These are phyloP conservation scores for Axilococcus clingmanii DNA, from an alignment of 139 green algal species.

Conservation along the genomic window DNA sequence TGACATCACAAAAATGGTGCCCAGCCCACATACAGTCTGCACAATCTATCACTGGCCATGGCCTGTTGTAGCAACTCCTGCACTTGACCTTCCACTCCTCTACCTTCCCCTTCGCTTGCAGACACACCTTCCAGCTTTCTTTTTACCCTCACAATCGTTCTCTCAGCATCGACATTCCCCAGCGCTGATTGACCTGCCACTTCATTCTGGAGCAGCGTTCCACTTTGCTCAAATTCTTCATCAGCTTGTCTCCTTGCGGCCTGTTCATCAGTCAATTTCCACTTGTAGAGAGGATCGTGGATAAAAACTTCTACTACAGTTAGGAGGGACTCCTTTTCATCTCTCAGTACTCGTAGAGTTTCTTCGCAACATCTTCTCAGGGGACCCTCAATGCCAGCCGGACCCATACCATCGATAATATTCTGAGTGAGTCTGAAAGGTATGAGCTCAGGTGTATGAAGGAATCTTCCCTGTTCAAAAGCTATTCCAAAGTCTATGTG, in stretches of 20 bases:
- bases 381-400: slow-evolving; percentile 74
- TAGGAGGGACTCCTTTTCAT: slow-evolving; percentile 48
- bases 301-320: slow-evolving; percentile 77
- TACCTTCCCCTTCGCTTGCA: slow-evolving; percentile 54
- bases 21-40: slow-evolving; percentile 83
- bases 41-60: slow-evolving; percentile 68
- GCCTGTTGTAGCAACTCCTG: slow-evolving; percentile 77
- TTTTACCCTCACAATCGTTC: slow-evolving; percentile 79
- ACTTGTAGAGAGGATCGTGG: slow-evolving; percentile 89
- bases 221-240: neutral
- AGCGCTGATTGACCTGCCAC: neutral
- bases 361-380: slow-evolving; percentile 86
- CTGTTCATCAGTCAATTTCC: slow-evolving; percentile 44
- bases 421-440: slow-evolving; percentile 92
- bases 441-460: slow-evolving; percentile 85
- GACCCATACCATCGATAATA: slow-evolving; percentile 90
- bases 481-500: slow-evolving; percentile 98
- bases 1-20: slow-evolving; percentile 50
- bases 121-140: slow-evolving; percentile 82
- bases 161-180: slow-evolving; percentile 63
- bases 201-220: slow-evolving; percentile 1
- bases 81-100: slow-evolving; percentile 66
- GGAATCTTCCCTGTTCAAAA: slow-evolving; percentile 86
- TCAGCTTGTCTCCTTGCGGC: slow-evolving; percentile 38
- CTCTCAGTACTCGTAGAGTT: slow-evolving; percentile 61